Base-by-base conservation (phyloP, 257 asterid genomes). In the Jasminum sambac region DNA sequence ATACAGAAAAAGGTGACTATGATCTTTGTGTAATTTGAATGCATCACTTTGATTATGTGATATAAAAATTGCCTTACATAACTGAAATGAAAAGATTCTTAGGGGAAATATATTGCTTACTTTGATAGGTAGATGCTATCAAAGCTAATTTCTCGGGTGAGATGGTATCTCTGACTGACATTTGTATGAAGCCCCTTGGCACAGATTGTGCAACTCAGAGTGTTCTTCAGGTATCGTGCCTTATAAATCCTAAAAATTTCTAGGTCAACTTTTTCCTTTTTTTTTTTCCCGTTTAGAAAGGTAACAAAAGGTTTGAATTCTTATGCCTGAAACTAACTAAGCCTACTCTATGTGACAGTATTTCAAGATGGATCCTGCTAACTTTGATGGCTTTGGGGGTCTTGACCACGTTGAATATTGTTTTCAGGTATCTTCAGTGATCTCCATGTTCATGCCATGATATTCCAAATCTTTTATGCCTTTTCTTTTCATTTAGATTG, bases 121-220 rank as follows among this genome's bases (percentile, higher is more conserved):
- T 75, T 81, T 85, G 73, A 68, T 74, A 95, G 99, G 96, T 95
- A 80, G 98, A 95, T 84, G 93, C 88, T 19, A 87, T 91, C 80
- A 81, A 82, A 83, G 98, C 89, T 37, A 95, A 91, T 79, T 85
- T 73, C 82, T 91, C 97, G 16, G 96, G 98, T 75, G 70, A 90
- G 44, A 76, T 82, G 92, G 92, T 95, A 71, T 84, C 97, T 76
- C 83, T 95, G 75, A 78, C 90, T 19, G 99, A 95, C 82, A 91
- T 95, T 77, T 95, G 99, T 89, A 70, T 95, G 96, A 95, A 95
- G 88, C 99, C 99, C 58, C 98, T 95, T 17, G 98, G 99, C 73
- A 83, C 78, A 57, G 99, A 88, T 76, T 95, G 99, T 79, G 99
- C 97, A 60, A 91, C 99, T 61, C 99, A 95, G 84, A 95, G 92